Percentiles rank a stretch among this genome's conserved stretches.
Conservation (phyloP, 306 rosid species). For the Acacia melanoxylon region DNA sequence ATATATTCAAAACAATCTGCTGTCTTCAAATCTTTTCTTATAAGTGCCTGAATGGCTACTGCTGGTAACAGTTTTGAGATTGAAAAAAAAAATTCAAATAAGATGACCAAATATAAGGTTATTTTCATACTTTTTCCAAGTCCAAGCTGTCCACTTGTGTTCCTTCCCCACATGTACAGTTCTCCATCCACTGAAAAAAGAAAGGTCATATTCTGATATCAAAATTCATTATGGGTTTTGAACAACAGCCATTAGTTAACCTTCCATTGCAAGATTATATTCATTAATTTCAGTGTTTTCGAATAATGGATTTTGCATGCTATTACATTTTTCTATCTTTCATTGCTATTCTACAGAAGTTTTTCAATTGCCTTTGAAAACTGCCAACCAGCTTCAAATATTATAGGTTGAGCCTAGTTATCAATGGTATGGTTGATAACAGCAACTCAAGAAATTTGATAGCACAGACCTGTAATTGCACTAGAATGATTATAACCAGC, state of each 20-base stretch:
- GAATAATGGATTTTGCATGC: slow-evolving; percentile 6
- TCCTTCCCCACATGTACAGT: slow-evolving; percentile 88
- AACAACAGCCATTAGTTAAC: slow-evolving; percentile 1
- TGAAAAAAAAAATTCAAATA: background rate
- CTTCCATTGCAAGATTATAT: slow-evolving; percentile 10
- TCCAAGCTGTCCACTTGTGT: slow-evolving; percentile 91
- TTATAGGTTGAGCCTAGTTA: slow-evolving; percentile 1
- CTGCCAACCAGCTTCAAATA: slow-evolving; percentile 1
- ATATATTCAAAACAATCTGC: slow-evolving; percentile 12
- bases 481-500: slow-evolving; percentile 91
- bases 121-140: slow-evolving; percentile 83
- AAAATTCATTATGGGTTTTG: background rate
- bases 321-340: background rate
- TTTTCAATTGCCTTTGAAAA: background rate
- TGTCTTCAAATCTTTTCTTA: slow-evolving; percentile 7
- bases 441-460: background rate
- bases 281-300: background rate
- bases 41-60: slow-evolving; percentile 17
- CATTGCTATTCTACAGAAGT: background rate
- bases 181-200: slow-evolving; percentile 74
- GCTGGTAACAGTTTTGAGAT: slow-evolving; percentile 1
- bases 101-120: slow-evolving; percentile 23
- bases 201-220: background rate
- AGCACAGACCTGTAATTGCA: slow-evolving; percentile 76
- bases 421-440: slow-evolving; percentile 1